Evolutionary conservation across 768 basidiomycete species (phyloP).

Genomic region (Tricholoma sp.): DNA sequence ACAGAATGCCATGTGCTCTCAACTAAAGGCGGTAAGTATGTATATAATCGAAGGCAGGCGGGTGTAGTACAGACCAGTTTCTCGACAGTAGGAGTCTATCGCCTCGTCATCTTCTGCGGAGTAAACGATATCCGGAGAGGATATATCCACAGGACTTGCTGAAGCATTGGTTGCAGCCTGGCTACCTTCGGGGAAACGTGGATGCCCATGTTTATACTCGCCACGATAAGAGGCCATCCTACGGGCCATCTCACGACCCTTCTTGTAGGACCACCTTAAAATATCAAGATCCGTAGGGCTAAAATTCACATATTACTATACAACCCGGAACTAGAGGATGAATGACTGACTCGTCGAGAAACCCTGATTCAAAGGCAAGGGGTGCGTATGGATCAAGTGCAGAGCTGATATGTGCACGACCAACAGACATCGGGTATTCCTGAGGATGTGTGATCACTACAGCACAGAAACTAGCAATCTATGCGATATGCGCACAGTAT

Average conservation of each 20-base stretch:
- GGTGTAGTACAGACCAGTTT: constrained; percentile 21
- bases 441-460: constrained; percentile 10
- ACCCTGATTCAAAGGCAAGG: constrained; percentile 41
- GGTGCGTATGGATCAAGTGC: constrained; percentile 35
- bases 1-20: constrained; percentile 44
- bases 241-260: constrained; percentile 45
- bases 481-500: constrained; percentile 12
- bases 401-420: constrained; percentile 44
- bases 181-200: constrained; percentile 30
- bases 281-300: constrained; percentile 40
- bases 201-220: constrained; percentile 30
- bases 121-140: constrained; percentile 34
- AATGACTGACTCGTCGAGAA: constrained; percentile 32
- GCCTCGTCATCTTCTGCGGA: constrained; percentile 35
- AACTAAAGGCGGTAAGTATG: constrained; percentile 20
- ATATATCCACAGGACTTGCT: constrained; percentile 25
- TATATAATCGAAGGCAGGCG: background rate
- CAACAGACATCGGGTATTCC: constrained; percentile 43
- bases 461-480: constrained; percentile 11
- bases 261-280: constrained; percentile 52
- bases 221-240: constrained; percentile 45
- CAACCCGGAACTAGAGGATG: too few relatives aligned
- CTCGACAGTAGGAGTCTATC: constrained; percentile 35
- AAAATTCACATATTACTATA: background rate
- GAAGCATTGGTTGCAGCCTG: constrained; percentile 20